phyloP scores from a whole-genome alignment of 129 eudicot genomes.

The Dittrichia graveolens region DNA sequence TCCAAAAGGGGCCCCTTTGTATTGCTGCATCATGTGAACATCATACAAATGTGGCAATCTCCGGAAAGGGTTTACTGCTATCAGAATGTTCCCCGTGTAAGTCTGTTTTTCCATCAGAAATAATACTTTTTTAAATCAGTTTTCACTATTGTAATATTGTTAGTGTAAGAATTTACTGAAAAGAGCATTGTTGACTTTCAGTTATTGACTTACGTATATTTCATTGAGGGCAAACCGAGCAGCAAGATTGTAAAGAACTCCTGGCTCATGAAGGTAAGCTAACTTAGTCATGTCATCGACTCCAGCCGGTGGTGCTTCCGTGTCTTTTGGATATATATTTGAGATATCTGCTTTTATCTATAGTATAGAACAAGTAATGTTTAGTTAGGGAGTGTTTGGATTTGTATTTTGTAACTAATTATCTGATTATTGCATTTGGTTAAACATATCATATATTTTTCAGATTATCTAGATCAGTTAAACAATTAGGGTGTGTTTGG shows the following conservation, averaged over 20 bases:
- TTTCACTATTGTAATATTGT: neutral
- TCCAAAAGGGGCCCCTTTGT: slow-evolving; percentile 89
- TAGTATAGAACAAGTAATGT: slow-evolving; percentile 1
- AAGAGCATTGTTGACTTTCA: neutral
- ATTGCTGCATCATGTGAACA: slow-evolving; percentile 89
- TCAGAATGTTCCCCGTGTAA: slow-evolving; percentile 88
- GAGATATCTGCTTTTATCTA: slow-evolving; percentile 76
- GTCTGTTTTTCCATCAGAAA: slow-evolving; percentile 52
- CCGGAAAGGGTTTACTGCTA: slow-evolving; percentile 86
- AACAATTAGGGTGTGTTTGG: no score
- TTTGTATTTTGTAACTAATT: neutral
- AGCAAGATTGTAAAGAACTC: slow-evolving; percentile 83
- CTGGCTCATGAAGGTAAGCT: slow-evolving; percentile 97
- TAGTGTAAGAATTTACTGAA: neutral
- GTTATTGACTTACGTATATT: slow-evolving; percentile 60
- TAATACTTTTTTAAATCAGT: slow-evolving; percentile 13
- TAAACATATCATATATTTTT: neutral
- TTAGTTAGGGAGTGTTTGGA: neutral
- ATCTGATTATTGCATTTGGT: neutral
- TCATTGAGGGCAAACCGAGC: slow-evolving; percentile 77
- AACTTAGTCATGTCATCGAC: slow-evolving; percentile 95
- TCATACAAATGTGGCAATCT: slow-evolving; percentile 90
- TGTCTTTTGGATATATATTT: slow-evolving; percentile 83
- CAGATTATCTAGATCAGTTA: no score
- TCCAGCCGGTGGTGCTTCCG: slow-evolving; percentile 92